Percentiles rank a stretch among this genome's conserved stretches.
Evolutionary conservation across 257 asterid species (phyloP).

Genomic region (Solanum chaucha): DNA sequence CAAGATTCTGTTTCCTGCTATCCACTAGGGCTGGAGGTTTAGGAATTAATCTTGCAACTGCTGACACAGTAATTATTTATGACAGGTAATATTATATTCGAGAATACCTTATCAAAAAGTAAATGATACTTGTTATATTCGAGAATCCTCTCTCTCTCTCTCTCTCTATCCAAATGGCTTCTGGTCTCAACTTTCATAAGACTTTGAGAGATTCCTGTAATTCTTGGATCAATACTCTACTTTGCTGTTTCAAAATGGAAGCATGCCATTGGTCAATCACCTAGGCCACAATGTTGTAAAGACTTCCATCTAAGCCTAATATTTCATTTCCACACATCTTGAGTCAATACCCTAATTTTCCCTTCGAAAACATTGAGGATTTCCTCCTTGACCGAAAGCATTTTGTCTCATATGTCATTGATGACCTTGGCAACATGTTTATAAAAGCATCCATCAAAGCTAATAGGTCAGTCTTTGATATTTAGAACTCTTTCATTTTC

Average conservation of each 20-base stretch:
- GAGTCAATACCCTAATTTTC: neutral
- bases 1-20: constrained; percentile 93
- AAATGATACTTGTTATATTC: neutral
- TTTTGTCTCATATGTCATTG: neutral
- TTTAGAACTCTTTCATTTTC: neutral
- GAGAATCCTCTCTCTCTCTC: neutral
- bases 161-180: neutral
- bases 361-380: neutral
- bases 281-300: neutral
- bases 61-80: constrained; percentile 92
- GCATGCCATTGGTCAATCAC: neutral
- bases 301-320: neutral
- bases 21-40: constrained; percentile 99
- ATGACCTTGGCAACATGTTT: neutral
- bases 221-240: neutral
- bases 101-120: neutral
- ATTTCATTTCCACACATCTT: neutral
- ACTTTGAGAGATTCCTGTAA: neutral
- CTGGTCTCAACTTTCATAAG: neutral
- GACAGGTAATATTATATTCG: constrained; percentile 56
- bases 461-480: neutral
- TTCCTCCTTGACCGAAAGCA: neutral
- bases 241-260: neutral
- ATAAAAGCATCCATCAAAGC: neutral
- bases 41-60: constrained; percentile 98